Base-by-base conservation (phyloP, 768 basidiomycete genomes). In the Leccinum broughii region DNA sequence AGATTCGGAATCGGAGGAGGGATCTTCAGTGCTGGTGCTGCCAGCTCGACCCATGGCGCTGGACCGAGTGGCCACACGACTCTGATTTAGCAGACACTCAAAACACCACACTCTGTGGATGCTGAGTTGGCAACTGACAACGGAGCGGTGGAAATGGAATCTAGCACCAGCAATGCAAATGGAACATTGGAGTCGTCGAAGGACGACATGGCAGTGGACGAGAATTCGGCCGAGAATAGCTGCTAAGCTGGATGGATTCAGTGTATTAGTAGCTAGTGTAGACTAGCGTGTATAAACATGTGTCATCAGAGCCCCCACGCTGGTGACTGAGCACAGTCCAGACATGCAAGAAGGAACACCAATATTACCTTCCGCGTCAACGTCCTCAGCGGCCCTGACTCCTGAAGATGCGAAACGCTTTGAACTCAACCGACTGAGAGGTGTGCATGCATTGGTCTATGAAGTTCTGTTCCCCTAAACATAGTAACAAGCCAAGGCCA, bases 381-480 rank as follows among this genome's bases (percentile, higher is more conserved):
- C 60, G 14, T 11, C 62, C 13, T 60, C 62, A 57, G 28, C 30
- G 3, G n/a, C 76, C 61, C 56, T 86, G 34, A 85, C 86, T 8
- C 84, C 88, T 14, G 91, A 93, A 63, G 85, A 89, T 70, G 76
- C 84, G 51, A 87, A 83, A 68, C 82, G 84, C 58, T 80, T 93
- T 26, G 91, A 94, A 70, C 80, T 93, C 48, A 92, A 93, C 66
- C 83, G 92, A 56, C 76, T 93, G 24, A 87, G 83, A 84, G 90
- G 90, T 89, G 54, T 54, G 66, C 30, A 35, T 35, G 28, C 35
- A 35, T 14, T 51, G 11, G 35, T 50, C 11, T 28, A 3, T 35
- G 0, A 26, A 17, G 24, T 14, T 39, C 26, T 20, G 9, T 15
- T 22, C 32, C 54, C 54, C 55, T 61, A 54, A 66, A 60, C 41